Evolutionary conservation across 805 yeast species (phyloP).

Genomic region (Yarrowia sp.): DNA sequence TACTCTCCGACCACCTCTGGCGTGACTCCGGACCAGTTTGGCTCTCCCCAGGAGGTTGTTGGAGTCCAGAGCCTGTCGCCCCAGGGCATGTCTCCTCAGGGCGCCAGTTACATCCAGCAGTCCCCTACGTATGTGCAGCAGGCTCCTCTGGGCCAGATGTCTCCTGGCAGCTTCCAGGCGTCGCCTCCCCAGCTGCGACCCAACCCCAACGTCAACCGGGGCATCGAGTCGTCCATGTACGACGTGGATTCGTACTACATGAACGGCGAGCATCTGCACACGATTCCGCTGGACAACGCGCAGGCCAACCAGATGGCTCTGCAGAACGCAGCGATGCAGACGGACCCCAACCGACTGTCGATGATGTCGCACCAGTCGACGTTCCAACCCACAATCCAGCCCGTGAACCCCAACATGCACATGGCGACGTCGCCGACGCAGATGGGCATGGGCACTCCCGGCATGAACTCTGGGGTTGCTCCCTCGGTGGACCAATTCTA

Average conservation of each 20-base stretch:
- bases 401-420: background rate
- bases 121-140: background rate
- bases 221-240: conserved; percentile 25
- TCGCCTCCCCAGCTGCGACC: conserved; percentile 3
- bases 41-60: background rate
- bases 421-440: conserved; percentile 9
- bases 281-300: conserved; percentile 6
- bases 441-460: background rate
- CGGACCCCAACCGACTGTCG: conserved; percentile 18
- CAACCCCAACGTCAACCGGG: conserved; percentile 24
- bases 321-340: conserved; percentile 15
- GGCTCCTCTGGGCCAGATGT: background rate
- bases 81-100: conserved; percentile 7
- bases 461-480: background rate
- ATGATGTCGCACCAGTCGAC: conserved; percentile 6
- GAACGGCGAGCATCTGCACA: conserved; percentile 15
- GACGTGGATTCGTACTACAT: conserved; percentile 26
- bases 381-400: conserved; percentile 9
- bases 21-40: background rate
- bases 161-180: background rate
- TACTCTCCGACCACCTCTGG: conserved; percentile 17
- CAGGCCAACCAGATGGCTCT: conserved; percentile 19
- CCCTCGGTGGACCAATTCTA: conserved; percentile 21
- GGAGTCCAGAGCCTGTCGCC: conserved; percentile 1
- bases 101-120: background rate